phyloP scores from a whole-genome alignment of 2,329 filamentous ascomycete species.

The Colletotrichum sp. region DNA sequence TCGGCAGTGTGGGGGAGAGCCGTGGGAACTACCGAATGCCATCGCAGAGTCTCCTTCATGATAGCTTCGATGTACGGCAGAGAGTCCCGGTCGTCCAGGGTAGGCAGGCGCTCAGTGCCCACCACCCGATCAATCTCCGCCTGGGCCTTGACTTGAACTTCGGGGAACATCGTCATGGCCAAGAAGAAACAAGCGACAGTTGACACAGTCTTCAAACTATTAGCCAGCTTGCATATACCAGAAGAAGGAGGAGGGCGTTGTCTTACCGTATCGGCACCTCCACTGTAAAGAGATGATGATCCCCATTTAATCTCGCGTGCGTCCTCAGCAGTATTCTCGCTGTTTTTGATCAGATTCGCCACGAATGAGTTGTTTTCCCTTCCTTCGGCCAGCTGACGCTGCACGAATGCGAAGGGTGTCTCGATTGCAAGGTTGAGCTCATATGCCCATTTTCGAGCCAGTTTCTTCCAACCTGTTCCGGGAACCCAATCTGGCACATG shows the following conservation, averaged over 20 bases:
- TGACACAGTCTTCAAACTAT: constrained; percentile 20
- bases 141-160: constrained; percentile 50
- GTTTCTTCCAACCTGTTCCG: constrained; percentile 17
- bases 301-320: constrained; percentile 6
- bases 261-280: constrained; percentile 18
- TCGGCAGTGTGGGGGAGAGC: constrained; percentile 38
- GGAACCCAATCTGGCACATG: constrained; percentile 19
- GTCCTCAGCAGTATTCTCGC: not conserved
- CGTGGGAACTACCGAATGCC: constrained; percentile 56
- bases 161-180: constrained; percentile 49
- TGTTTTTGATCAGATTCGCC: not conserved
- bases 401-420: constrained; percentile 25
- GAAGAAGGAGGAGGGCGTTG: not conserved
- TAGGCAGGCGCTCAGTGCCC: constrained; percentile 49
- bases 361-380: not conserved
- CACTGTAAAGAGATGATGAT: constrained; percentile 9
- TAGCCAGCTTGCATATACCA: not conserved
- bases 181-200: constrained; percentile 47
- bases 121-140: constrained; percentile 57
- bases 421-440: constrained; percentile 1
- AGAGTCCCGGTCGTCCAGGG: constrained; percentile 48
- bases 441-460: constrained; percentile 2
- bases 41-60: constrained; percentile 60
- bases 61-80: constrained; percentile 58
- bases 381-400: constrained; percentile 1